phyloP scores from a whole-genome alignment of 1,284 basidiomycete genomes.

The Boletus calvinii region DNA sequence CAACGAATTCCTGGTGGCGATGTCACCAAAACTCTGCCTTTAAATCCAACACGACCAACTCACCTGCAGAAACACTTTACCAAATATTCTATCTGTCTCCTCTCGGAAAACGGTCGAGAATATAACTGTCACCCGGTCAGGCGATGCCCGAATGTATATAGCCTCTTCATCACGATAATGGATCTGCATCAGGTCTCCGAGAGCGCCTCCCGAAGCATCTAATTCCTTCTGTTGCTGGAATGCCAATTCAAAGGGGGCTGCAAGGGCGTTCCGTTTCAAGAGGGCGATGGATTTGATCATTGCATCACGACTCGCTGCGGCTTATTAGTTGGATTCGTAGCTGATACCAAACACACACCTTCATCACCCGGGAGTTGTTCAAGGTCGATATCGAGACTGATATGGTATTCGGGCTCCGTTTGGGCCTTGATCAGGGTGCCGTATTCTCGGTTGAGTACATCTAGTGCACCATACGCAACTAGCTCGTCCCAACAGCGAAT shows the following conservation, averaged over 20 bases:
- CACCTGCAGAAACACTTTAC: conserved; percentile 96
- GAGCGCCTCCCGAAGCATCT: conserved; percentile 63
- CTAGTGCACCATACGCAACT: conserved; percentile 81
- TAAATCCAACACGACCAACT: conserved; percentile 20
- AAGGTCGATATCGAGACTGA: conserved; percentile 86
- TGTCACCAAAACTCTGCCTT: conserved; percentile 2
- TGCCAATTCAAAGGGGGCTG: conserved; percentile 91
- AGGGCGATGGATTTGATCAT: conserved; percentile 84
- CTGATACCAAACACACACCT: conserved; percentile 53
- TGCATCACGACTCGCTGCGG: conserved; percentile 71
- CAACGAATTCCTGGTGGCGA: conserved; percentile 86
- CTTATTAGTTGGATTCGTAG: conserved; percentile 1
- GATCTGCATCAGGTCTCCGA: conserved; percentile 87
- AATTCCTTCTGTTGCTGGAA: conserved; percentile 88
- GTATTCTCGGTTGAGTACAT: conserved; percentile 85
- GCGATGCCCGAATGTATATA: conserved; percentile 91
- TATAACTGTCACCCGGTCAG: conserved; percentile 96
- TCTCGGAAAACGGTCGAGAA: conserved; percentile 98
- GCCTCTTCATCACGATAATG: conserved; percentile 97
- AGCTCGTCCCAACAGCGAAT: conserved; percentile 98
- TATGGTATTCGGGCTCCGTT: conserved; percentile 85
- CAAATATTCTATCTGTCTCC: conserved; percentile 96
- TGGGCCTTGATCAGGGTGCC: conserved; percentile 63
- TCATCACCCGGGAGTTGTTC: conserved; percentile 77
- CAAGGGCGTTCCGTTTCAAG: conserved; percentile 92